These are phyloP conservation scores for Debaryomyces prosopidis DNA, from an alignment of 805 yeast species.

Conservation along the genomic window DNA sequence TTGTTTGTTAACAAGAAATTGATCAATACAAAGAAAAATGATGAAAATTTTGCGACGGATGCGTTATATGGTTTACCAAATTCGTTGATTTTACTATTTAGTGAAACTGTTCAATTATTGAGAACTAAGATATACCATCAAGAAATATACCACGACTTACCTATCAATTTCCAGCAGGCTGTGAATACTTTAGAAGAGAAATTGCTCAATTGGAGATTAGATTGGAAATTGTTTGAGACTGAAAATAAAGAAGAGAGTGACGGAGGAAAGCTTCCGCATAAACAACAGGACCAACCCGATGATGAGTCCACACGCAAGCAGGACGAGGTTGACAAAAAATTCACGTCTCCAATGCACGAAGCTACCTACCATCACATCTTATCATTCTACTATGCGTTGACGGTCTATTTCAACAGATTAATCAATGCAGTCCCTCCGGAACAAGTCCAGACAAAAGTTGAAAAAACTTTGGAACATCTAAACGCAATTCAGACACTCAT, in stretches of 20 bases:
- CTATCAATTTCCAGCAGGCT: conserved; percentile 21
- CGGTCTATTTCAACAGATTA: conserved; percentile 69
- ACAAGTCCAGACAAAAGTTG: conserved; percentile 62
- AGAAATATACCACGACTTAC: conserved; percentile 33
- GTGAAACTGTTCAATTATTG: conserved; percentile 67
- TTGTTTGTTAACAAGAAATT: conserved; percentile 42
- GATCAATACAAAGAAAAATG: conserved; percentile 49
- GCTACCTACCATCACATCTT: conserved; percentile 78
- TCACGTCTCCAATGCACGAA: conserved; percentile 58
- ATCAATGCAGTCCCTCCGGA: conserved; percentile 56
- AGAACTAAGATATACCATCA: conserved; percentile 59
- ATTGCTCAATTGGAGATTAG: conserved; percentile 66
- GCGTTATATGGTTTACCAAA: conserved; percentile 85
- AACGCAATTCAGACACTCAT: conserved; percentile 61
- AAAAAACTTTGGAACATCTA: conserved; percentile 60
- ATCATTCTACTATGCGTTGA: conserved; percentile 73
- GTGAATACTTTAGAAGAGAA: conserved; percentile 41
- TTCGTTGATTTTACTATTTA: conserved; percentile 69
- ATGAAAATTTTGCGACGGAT: conserved; percentile 68
- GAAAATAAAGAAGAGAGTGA: conserved; percentile 8
- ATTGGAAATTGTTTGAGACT: conserved; percentile 60
- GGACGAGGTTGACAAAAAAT: conserved; percentile 22
- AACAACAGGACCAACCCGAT: conserved; percentile 2
- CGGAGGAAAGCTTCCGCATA: conserved; percentile 5
- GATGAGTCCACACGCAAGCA: conserved; percentile 9